phyloP scores from a whole-genome alignment of 345 rosid genomes.

The Punica granatum region DNA sequence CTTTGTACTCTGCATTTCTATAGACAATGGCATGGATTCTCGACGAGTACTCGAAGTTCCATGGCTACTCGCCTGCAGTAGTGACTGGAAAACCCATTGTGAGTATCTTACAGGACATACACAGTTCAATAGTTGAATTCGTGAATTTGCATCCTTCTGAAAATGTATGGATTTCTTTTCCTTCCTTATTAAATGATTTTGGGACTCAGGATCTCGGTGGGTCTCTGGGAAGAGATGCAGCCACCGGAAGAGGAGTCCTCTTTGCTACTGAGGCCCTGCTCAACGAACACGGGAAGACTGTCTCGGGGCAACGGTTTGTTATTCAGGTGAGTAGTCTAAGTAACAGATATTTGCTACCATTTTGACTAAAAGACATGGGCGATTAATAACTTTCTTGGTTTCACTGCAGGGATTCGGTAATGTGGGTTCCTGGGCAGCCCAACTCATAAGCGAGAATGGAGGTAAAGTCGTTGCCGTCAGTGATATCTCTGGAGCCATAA shows the following conservation, averaged over 20 bases:
- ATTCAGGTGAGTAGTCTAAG: conserved; percentile 50
- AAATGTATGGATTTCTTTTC: not conserved
- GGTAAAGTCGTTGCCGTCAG: conserved; percentile 84
- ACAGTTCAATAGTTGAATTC: too few species aligned
- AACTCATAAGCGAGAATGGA: conserved; percentile 60
- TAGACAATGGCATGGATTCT: conserved; percentile 99
- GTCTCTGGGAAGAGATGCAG: conserved; percentile 94
- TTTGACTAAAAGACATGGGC: not conserved
- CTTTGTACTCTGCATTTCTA: not conserved
- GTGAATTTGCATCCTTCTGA: not conserved
- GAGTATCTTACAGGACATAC: conserved; percentile 13
- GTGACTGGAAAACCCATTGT: conserved; percentile 92
- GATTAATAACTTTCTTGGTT: not conserved
- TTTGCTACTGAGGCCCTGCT: conserved; percentile 93
- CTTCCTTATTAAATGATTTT: not conserved
- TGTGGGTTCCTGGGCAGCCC: conserved; percentile 97
- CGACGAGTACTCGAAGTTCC: conserved; percentile 95
- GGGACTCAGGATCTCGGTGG: conserved; percentile 88
- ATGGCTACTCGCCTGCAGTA: conserved; percentile 87
- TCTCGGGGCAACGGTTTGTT: conserved; percentile 69
- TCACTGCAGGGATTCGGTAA: conserved; percentile 79
- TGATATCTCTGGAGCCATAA: conserved; percentile 82
- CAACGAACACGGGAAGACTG: conserved; percentile 65
- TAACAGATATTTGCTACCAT: not conserved
- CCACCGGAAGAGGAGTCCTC: conserved; percentile 93